Percentiles rank a stretch among this genome's conserved stretches.
Conservation (phyloP, 75 land plant species). For the Gnetum montanum region DNA sequence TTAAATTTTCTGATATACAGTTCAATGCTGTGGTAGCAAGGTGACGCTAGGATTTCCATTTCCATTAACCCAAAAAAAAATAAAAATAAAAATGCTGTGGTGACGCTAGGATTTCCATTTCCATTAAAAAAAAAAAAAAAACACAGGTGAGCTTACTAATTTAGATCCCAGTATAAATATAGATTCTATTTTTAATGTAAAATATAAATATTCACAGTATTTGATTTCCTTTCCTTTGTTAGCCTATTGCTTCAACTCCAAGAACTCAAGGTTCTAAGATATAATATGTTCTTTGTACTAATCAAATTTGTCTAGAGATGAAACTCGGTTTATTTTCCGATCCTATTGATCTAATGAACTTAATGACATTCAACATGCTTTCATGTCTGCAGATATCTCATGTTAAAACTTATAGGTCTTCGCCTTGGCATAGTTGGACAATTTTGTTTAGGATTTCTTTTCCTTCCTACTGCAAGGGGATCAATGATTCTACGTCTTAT, state of each 20-base stretch:
- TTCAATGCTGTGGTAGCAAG: too few relatives aligned
- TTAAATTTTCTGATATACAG: too few relatives aligned
- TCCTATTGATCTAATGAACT: neutral
- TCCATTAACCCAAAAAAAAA: too few relatives aligned
- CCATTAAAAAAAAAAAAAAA: too few relatives aligned
- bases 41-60: too few relatives aligned
- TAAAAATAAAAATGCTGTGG: too few relatives aligned
- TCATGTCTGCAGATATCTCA: conserved; percentile 25
- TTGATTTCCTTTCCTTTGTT: too few relatives aligned
- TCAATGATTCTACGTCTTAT: conserved; percentile 81
- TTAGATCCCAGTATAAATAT: too few relatives aligned
- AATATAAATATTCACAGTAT: too few relatives aligned
- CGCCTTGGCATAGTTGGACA: conserved; percentile 46
- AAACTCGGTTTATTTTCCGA: neutral
- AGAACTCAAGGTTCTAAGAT: neutral
- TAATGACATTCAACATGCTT: neutral
- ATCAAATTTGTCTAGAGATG: neutral
- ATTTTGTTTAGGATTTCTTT: conserved; percentile 56
- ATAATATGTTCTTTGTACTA: neutral
- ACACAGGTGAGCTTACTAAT: too few relatives aligned
- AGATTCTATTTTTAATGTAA: too few relatives aligned
- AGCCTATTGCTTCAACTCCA: neutral
- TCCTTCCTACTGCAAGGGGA: conserved; percentile 78
- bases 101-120: too few relatives aligned
- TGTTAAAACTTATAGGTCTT: conserved; percentile 37